A percentile compares a stretch with the other conserved stretches of the same genome.
phyloP scores from a whole-genome alignment of 2,329 filamentous ascomycete genomes.

The Mariannaea elegans region DNA sequence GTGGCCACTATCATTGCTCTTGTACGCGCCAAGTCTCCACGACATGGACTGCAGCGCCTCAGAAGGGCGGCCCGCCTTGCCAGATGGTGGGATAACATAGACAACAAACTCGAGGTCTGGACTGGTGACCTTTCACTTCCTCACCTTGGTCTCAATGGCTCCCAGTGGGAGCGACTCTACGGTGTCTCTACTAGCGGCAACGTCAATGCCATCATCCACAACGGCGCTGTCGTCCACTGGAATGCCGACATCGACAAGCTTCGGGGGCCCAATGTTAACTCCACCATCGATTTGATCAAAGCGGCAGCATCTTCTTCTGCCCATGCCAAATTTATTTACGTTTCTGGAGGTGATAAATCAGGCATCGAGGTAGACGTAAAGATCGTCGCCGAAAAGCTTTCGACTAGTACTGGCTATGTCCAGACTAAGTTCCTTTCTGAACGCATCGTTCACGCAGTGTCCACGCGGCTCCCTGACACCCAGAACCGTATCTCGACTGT shows the following conservation, averaged over 20 bases:
- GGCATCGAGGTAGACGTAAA: not conserved
- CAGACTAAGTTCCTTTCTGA: not conserved
- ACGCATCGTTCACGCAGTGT: not conserved
- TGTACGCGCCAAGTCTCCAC: slow-evolving; percentile 18
- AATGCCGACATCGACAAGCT: not conserved
- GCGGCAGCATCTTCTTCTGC: not conserved
- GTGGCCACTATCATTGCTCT: slow-evolving; percentile 37
- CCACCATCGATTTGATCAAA: not conserved
- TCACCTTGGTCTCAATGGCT: slow-evolving; percentile 45
- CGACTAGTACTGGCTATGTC: not conserved
- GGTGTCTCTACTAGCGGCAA: not conserved
- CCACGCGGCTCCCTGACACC: not conserved
- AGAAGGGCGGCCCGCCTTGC: slow-evolving; percentile 14
- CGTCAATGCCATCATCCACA: slow-evolving; percentile 1
- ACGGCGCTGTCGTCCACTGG: not conserved
- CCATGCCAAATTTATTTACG: not conserved
- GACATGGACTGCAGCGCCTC: slow-evolving; percentile 22
- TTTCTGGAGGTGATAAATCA: not conserved
- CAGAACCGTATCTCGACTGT: not conserved
- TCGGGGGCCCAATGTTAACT: not conserved
- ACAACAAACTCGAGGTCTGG: slow-evolving; percentile 66
- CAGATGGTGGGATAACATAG: slow-evolving; percentile 27
- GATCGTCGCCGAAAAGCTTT: not conserved
- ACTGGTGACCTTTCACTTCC: slow-evolving; percentile 78
- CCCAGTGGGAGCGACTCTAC: slow-evolving; percentile 1